Evolutionary conservation across 1,284 basidiomycete species (phyloP), one percentile per base, ranked within the genome.

Genomic region (Boletus semigastroideus): DNA sequence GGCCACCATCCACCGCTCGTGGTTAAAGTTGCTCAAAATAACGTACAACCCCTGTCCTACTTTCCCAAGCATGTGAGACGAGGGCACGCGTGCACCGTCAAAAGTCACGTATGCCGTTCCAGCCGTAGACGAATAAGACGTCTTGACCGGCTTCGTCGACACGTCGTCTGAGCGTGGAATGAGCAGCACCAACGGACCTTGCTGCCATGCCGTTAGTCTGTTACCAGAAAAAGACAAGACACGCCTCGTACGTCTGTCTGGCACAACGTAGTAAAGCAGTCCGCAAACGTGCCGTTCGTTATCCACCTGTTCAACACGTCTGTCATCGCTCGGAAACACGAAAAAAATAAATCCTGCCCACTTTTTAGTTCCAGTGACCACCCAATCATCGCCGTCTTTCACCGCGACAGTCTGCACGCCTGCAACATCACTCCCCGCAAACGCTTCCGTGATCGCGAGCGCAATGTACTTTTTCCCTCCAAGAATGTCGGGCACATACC

Each of bases 71-170:
- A 92, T 90, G 71, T 98, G 87, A 52, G 84, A 83, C 11, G 88
- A 77, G 0, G 94, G 94, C 0, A 98, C 93, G 56, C 89, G 87
- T 59, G 89, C 88, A 58, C 92, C 90, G 71, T 98, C 91, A 68
- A 96, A 98, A 0, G 84, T 94, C 44, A 98, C 84, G 66, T 87
- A 98, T 5, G 93, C 92, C 0, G 94, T 97, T 12, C 94, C 93
- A 1, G 94, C 90, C 2, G 87, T 84, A 6, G 87, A 64, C 0
- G 90, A 93, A 72, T 96, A 94, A 1, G 87, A 83, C 0, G 92
- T 95, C 73, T 95, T 96, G 74, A 99, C 91, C 34, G 85, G 84
- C 66, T 90, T 94, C 11, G 96, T 98, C 56, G 85, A 82, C 51
- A 98, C 84, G n/a, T 86, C 85, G 54, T 87, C 84, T 8, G 78